Percentiles rank a stretch among this genome's conserved stretches.
Evolutionary conservation across 805 yeast genomes (phyloP).

Genomic region (Priceomyces fermenticarens): DNA sequence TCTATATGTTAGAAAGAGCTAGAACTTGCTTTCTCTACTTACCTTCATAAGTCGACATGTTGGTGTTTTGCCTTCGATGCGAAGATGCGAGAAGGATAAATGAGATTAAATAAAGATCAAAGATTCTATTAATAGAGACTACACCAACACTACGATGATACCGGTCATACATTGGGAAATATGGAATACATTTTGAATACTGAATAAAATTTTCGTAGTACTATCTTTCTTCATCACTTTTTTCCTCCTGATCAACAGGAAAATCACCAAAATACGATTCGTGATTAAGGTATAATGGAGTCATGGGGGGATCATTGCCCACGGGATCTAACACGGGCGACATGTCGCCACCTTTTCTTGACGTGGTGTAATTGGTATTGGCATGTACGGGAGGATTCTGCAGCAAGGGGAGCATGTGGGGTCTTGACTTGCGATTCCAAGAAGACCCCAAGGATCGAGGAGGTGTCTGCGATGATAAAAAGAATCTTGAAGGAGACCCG

Average conservation of each 20-base stretch:
- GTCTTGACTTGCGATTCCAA: slow-evolving; percentile 15
- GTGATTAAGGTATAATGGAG: slow-evolving; percentile 31
- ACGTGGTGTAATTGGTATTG: slow-evolving; percentile 4
- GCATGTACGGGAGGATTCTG: slow-evolving; percentile 3
- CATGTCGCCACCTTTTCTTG: slow-evolving; percentile 11
- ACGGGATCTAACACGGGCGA: slow-evolving; percentile 39
- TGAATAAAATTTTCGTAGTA: too few species aligned
- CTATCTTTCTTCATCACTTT: not conserved
- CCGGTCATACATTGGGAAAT: too few species aligned
- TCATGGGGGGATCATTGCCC: slow-evolving; percentile 43
- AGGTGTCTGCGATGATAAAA: slow-evolving; percentile 53
- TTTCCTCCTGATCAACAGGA: slow-evolving; percentile 3
- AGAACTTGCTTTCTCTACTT: slow-evolving; percentile 14
- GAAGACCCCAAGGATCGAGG: slow-evolving; percentile 35
- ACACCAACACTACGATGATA: too few species aligned
- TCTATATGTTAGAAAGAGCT: slow-evolving; percentile 19
- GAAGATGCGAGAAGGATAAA: too few species aligned
- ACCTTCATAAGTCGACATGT: slow-evolving; percentile 47
- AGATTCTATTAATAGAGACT: too few species aligned
- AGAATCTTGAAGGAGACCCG: slow-evolving; percentile 55
- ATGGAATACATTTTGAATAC: too few species aligned
- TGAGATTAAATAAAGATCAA: too few species aligned
- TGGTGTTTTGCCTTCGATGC: not conserved
- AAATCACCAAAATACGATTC: slow-evolving; percentile 9
- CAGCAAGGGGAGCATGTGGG: slow-evolving; percentile 14